Percentiles rank a stretch among this genome's conserved stretches.
Evolutionary conservation across 176 grass and related monocot species (phyloP).

Genomic region (Hordeum marinum): DNA sequence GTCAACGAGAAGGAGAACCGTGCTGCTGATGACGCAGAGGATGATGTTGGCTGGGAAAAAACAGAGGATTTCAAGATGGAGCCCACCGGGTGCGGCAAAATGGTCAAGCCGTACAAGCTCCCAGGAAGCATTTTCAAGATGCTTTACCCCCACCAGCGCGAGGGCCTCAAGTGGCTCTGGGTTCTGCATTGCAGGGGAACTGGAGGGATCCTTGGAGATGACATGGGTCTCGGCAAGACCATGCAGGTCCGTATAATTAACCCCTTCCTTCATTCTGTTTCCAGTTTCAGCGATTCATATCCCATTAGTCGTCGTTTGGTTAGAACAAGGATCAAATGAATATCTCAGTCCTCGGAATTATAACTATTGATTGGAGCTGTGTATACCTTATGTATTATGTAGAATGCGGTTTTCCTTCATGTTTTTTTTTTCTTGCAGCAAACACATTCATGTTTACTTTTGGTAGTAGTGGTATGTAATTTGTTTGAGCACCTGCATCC

Average conservation of each 20-base stretch:
- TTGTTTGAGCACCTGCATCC: neutral
- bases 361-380: neutral
- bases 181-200: constrained; percentile 63
- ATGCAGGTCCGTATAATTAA: constrained; percentile 55
- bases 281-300: neutral
- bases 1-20: neutral
- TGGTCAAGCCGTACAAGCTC: constrained; percentile 45
- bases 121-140: constrained; percentile 48
- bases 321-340: neutral
- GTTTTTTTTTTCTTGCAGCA: neutral
- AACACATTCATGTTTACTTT: neutral
- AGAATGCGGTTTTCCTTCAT: neutral
- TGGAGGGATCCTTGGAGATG: constrained; percentile 85
- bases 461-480: neutral
- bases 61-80: constrained; percentile 55
- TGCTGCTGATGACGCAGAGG: neutral
- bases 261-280: neutral
- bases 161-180: constrained; percentile 89
- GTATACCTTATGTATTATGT: no score
- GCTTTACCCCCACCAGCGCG: constrained; percentile 72
- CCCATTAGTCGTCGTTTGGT: neutral
- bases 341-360: neutral
- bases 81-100: constrained; percentile 32
- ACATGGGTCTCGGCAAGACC: constrained; percentile 95
- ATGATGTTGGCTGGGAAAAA: constrained; percentile 38